Conservation (phyloP, 345 rosid species). For the Arabidopsis thaliana region DNA sequence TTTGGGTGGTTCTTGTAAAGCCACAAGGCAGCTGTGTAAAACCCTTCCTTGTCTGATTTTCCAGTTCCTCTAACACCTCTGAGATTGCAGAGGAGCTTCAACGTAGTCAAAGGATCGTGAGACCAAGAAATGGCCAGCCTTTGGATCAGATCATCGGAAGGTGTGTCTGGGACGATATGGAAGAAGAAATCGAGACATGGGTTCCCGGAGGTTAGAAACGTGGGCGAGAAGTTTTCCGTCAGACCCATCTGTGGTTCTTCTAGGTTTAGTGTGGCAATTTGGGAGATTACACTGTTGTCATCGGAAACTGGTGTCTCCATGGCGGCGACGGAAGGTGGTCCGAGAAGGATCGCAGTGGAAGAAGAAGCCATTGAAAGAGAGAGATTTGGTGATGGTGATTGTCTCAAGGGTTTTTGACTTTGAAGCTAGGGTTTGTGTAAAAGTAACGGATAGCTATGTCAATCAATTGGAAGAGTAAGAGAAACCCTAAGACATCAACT, state of each 20-base stretch:
- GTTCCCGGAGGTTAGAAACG: conserved; percentile 54
- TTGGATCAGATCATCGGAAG: conserved; percentile 35
- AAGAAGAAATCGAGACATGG: conserved; percentile 78
- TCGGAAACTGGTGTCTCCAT: background rate
- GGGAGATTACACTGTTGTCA: conserved; percentile 1
- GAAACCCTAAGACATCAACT: background rate
- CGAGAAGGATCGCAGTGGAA: conserved; percentile 36
- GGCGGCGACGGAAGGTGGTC: conserved; percentile 41
- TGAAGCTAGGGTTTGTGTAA: too few relatives aligned
- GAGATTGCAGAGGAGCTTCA: conserved; percentile 66
- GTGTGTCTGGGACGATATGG: conserved; percentile 62
- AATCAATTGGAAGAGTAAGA: background rate
- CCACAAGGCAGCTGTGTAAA: conserved; percentile 61
- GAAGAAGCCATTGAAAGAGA: conserved; percentile 43
- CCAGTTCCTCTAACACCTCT: conserved; percentile 75
- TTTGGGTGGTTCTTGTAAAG: conserved; percentile 59
- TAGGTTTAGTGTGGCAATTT: conserved; percentile 27
- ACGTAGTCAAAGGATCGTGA: conserved; percentile 56
- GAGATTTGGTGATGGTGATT: background rate
- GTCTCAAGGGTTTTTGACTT: background rate
- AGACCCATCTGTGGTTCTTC: conserved; percentile 45
- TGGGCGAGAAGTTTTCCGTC: conserved; percentile 55
- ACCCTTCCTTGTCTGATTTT: conserved; percentile 71
- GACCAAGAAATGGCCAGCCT: conserved; percentile 55
- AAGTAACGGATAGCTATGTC: background rate